These are phyloP conservation scores for Volvox carteri DNA, from an alignment of 163 green algal species.

Conservation along the genomic window DNA sequence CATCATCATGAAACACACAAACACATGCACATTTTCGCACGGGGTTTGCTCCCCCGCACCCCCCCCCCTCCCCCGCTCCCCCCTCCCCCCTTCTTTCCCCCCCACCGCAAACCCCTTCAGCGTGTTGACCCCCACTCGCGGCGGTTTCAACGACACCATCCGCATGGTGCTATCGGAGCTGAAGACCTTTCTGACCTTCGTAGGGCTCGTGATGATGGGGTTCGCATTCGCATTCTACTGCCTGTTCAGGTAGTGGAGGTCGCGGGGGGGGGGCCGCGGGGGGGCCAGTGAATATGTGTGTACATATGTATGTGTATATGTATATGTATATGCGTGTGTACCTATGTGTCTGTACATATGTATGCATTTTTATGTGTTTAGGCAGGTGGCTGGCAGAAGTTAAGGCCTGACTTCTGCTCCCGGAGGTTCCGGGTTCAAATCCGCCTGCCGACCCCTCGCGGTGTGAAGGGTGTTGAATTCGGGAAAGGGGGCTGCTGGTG, in stretches of 20 bases:
- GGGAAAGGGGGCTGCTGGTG: too few relatives aligned
- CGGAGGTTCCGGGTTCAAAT: too few relatives aligned
- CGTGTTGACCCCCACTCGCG: slow-evolving; percentile 42
- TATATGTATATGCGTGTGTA: not conserved
- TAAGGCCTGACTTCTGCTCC: too few relatives aligned
- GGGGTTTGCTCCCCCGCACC: too few relatives aligned
- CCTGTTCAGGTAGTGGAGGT: slow-evolving; percentile 51
- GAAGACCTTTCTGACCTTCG: slow-evolving; percentile 61
- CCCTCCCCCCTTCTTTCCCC: not conserved
- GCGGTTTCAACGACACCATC: slow-evolving; percentile 59
- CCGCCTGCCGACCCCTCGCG: too few relatives aligned
- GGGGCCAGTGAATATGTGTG: too few relatives aligned
- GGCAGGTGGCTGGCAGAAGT: too few relatives aligned
- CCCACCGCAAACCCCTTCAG: not conserved
- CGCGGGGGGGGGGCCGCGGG: too few relatives aligned
- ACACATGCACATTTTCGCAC: not conserved
- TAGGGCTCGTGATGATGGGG: slow-evolving; percentile 62
- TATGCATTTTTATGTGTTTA: not conserved
- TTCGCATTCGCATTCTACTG: slow-evolving; percentile 62
- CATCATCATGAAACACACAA: not conserved
- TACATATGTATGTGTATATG: slow-evolving; percentile 1
- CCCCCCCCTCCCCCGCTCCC: not conserved
- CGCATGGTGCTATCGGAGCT: slow-evolving; percentile 60
- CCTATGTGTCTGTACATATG: not conserved
- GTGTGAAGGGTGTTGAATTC: too few relatives aligned